phyloP scores from a whole-genome alignment of 2,329 filamentous ascomycete species.

The Annulohypoxylon truncatum region DNA sequence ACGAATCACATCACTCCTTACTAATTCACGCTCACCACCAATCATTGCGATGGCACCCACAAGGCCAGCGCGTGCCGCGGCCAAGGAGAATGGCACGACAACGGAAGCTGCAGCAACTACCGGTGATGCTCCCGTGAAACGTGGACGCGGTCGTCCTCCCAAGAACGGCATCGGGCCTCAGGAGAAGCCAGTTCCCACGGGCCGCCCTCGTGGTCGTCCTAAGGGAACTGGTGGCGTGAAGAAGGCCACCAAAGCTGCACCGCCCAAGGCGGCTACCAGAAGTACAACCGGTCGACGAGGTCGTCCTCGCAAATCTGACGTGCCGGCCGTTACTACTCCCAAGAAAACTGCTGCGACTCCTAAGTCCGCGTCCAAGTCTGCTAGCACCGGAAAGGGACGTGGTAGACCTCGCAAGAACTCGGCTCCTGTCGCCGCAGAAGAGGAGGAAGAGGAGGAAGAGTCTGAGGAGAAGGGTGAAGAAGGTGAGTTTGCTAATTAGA shows the following conservation, averaged over 20 bases:
- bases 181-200: slow-evolving; percentile 54
- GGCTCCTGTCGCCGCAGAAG: slow-evolving; percentile 39
- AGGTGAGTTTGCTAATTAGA: slow-evolving; percentile 33
- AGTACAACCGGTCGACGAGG: slow-evolving; percentile 46
- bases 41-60: slow-evolving; percentile 44
- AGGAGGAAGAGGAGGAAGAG: slow-evolving; percentile 46
- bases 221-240: slow-evolving; percentile 54
- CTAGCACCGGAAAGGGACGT: slow-evolving; percentile 41
- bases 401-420: slow-evolving; percentile 46
- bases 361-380: slow-evolving; percentile 42
- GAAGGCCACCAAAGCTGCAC: slow-evolving; percentile 43
- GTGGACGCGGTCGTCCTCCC: slow-evolving; percentile 54
- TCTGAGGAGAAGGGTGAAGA: slow-evolving; percentile 46
- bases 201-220: slow-evolving; percentile 62
- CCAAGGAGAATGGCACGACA: slow-evolving; percentile 43
- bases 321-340: slow-evolving; percentile 41
- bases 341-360: slow-evolving; percentile 46
- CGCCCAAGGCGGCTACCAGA: slow-evolving; percentile 25
- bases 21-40: not conserved
- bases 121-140: slow-evolving; percentile 46
- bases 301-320: slow-evolving; percentile 50
- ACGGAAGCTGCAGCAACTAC: slow-evolving; percentile 38
- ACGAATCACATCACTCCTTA: not conserved
- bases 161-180: slow-evolving; percentile 53
- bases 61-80: slow-evolving; percentile 36